Evolutionary conservation across 2,329 filamentous ascomycete species (phyloP).

Genomic region (Cercospora sojina): DNA sequence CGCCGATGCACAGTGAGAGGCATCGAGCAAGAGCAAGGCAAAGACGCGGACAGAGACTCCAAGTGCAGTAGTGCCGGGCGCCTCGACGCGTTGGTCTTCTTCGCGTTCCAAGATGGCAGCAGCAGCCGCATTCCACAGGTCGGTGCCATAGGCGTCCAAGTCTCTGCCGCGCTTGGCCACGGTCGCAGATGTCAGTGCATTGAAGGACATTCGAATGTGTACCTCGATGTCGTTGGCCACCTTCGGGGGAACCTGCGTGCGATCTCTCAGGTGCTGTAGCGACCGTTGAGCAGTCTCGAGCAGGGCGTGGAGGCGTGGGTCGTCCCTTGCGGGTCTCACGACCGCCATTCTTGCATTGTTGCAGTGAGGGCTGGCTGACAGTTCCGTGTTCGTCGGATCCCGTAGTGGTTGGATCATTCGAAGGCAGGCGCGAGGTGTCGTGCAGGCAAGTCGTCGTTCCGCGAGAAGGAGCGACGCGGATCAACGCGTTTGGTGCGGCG

Average conservation of each 20-base stretch:
- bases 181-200: constrained; percentile 14
- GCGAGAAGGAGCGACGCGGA: background rate
- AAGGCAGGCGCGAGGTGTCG: background rate
- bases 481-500: background rate
- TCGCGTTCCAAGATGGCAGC: constrained; percentile 41
- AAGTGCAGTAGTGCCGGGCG: background rate
- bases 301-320: constrained; percentile 27
- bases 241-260: constrained; percentile 15
- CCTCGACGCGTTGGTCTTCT: constrained; percentile 5
- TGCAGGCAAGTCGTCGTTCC: background rate
- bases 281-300: constrained; percentile 18
- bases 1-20: constrained; percentile 46
- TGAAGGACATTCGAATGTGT: constrained; percentile 22
- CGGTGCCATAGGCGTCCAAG: constrained; percentile 57
- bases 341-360: constrained; percentile 24
- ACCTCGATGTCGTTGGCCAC: constrained; percentile 26
- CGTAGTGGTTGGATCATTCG: background rate
- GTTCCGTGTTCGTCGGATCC: background rate
- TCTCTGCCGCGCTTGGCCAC: constrained; percentile 43
- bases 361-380: background rate
- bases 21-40: constrained; percentile 67
- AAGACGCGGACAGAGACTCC: constrained; percentile 51
- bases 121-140: constrained; percentile 67
- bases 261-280: constrained; percentile 22
- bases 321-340: constrained; percentile 23